Conservation (phyloP, 2,329 filamentous ascomycete genomes). For the Paecilomyces sp. region DNA sequence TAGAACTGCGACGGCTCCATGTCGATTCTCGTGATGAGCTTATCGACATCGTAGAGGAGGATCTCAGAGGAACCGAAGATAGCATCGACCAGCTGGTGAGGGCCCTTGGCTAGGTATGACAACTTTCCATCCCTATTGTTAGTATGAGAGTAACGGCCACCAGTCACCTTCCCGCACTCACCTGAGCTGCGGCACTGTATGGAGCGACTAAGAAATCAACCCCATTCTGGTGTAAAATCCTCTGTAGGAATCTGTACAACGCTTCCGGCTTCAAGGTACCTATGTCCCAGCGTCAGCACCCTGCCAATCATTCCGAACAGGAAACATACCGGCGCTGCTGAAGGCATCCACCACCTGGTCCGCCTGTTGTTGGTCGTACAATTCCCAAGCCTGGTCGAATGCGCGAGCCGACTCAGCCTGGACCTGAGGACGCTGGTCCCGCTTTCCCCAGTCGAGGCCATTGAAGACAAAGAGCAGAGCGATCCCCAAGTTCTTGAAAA, state of each 20-base stretch:
- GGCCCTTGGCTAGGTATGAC: constrained; percentile 67
- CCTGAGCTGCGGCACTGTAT: constrained; percentile 81
- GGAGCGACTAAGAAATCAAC: constrained; percentile 77
- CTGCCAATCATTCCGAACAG: background rate
- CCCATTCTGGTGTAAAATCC: constrained; percentile 60
- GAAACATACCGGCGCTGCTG: constrained; percentile 63
- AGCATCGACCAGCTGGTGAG: constrained; percentile 61
- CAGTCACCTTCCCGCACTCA: constrained; percentile 30
- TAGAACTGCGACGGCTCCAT: constrained; percentile 57
- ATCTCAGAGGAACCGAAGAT: constrained; percentile 80
- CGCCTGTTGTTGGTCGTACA: constrained; percentile 76
- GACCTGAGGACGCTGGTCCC: constrained; percentile 56
- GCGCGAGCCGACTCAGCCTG: constrained; percentile 58
- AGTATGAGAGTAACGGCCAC: constrained; percentile 2
- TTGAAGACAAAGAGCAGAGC: constrained; percentile 88
- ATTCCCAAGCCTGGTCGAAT: constrained; percentile 73
- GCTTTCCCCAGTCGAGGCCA: constrained; percentile 71
- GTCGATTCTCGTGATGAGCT: constrained; percentile 55
- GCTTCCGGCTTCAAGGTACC: constrained; percentile 65
- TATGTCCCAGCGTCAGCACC: constrained; percentile 33
- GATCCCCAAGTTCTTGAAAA: constrained; percentile 63
- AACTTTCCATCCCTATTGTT: constrained; percentile 36
- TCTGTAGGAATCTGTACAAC: constrained; percentile 70
- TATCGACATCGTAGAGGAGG: constrained; percentile 76
- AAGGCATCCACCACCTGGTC: constrained; percentile 80